These are phyloP conservation scores for Aurinia saxatilis DNA, from an alignment of 345 rosid species.

Conservation along the genomic window DNA sequence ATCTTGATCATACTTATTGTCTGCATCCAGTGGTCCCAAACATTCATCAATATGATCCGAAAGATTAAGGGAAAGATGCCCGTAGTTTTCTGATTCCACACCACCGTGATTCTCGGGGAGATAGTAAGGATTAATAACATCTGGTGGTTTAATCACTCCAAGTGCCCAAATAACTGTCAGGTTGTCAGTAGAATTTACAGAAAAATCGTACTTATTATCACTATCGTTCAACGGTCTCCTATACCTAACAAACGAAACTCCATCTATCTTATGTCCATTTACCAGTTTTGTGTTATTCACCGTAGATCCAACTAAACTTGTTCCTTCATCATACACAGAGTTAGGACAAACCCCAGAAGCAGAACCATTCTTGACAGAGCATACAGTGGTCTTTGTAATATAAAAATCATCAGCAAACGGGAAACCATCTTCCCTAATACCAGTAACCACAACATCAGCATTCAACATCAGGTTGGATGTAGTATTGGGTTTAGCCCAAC, in stretches of 20 bases:
- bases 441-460: conserved; percentile 76
- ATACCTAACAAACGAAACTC: conserved; percentile 84
- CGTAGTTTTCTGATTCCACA: conserved; percentile 27
- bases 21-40: conserved; percentile 32
- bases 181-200: conserved; percentile 45
- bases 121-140: conserved; percentile 62
- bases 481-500: conserved; percentile 67
- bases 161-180: conserved; percentile 83
- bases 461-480: conserved; percentile 50
- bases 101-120: conserved; percentile 91
- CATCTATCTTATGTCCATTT: conserved; percentile 93
- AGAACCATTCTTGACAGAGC: conserved; percentile 48
- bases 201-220: conserved; percentile 69
- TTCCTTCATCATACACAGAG: conserved; percentile 42
- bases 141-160: conserved; percentile 86
- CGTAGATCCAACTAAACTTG: conserved; percentile 34
- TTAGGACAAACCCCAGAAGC: conserved; percentile 90
- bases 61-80: conserved; percentile 29
- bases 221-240: conserved; percentile 48
- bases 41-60: conserved; percentile 28
- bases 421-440: conserved; percentile 63
- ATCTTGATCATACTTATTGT: conserved; percentile 29
- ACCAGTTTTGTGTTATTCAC: conserved; percentile 61
- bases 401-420: conserved; percentile 86
- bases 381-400: conserved; percentile 63